phyloP scores from a whole-genome alignment of 495 filamentous ascomycete species.

The Xylaria longipes region DNA sequence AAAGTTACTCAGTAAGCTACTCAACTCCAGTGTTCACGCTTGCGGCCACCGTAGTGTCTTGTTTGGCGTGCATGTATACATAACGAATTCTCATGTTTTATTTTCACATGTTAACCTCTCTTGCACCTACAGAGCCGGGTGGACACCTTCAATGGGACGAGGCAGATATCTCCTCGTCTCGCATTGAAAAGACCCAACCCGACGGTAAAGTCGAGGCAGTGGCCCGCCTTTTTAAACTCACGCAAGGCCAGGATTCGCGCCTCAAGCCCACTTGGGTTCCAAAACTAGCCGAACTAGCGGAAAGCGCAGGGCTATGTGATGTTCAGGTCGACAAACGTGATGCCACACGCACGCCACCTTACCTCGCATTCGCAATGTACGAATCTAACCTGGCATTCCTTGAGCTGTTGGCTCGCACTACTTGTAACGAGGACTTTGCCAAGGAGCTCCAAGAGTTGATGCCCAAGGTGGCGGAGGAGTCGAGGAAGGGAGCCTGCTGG shows the following conservation, averaged over 20 bases:
- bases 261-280: background rate
- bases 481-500: background rate
- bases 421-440: background rate
- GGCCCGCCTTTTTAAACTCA: background rate
- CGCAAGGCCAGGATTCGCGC: background rate
- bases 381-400: background rate
- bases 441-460: background rate
- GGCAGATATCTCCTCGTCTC: background rate
- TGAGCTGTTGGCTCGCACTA: background rate
- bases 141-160: background rate
- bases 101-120: background rate
- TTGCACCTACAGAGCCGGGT: background rate
- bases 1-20: background rate
- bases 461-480: background rate
- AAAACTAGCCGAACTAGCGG: background rate
- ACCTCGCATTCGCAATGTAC: background rate
- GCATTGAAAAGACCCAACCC: background rate
- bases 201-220: background rate
- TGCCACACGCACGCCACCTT: background rate
- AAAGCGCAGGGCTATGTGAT: background rate
- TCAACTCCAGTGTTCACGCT: too few relatives aligned
- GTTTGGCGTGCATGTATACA: too few relatives aligned
- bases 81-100: too few relatives aligned
- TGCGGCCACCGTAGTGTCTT: too few relatives aligned
- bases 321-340: background rate